A percentile compares a stretch with the other conserved stretches of the same genome.
These are phyloP conservation scores for Tetracladium setigerum DNA, from an alignment of 495 filamentous ascomycete species.

Conservation along the genomic window DNA sequence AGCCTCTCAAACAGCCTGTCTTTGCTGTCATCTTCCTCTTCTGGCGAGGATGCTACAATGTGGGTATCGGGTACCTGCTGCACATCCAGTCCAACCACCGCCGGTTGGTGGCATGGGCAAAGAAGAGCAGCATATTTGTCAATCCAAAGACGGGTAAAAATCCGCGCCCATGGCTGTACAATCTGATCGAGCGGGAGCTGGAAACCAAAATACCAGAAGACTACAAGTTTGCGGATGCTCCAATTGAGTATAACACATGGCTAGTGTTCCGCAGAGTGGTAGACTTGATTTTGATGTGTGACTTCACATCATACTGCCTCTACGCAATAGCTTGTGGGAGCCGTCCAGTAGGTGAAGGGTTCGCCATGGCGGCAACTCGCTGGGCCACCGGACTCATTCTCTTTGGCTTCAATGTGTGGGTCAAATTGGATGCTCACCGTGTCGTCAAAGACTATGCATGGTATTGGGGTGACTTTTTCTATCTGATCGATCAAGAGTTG, in stretches of 20 bases:
- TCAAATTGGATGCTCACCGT: slow-evolving; percentile 93
- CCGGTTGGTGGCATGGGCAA: slow-evolving; percentile 80
- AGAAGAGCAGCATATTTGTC: slow-evolving; percentile 77
- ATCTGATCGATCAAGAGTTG: slow-evolving; percentile 92
- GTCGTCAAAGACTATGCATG: slow-evolving; percentile 99
- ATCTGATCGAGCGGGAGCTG: slow-evolving; percentile 75
- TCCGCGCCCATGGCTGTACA: slow-evolving; percentile 72
- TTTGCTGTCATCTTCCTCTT: slow-evolving; percentile 80
- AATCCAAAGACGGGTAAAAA: slow-evolving; percentile 72
- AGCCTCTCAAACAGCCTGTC: slow-evolving; percentile 56
- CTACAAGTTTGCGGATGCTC: slow-evolving; percentile 88
- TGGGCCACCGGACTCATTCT: slow-evolving; percentile 76
- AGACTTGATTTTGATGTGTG: slow-evolving; percentile 95
- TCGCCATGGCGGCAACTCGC: slow-evolving; percentile 59
- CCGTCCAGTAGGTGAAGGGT: slow-evolving; percentile 61
- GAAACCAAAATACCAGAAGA: slow-evolving; percentile 91
- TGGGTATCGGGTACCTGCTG: slow-evolving; percentile 85
- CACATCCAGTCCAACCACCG: slow-evolving; percentile 84
- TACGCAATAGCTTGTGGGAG: slow-evolving; percentile 87
- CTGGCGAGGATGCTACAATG: slow-evolving; percentile 89
- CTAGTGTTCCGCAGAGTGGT: slow-evolving; percentile 90
- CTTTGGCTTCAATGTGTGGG: slow-evolving; percentile 97
- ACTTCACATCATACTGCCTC: slow-evolving; percentile 92
- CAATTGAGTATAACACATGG: slow-evolving; percentile 98
- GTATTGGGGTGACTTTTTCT: slow-evolving; percentile 99